phyloP scores from a whole-genome alignment of 495 filamentous ascomycete species.

The Aspergillus funiculosus region DNA sequence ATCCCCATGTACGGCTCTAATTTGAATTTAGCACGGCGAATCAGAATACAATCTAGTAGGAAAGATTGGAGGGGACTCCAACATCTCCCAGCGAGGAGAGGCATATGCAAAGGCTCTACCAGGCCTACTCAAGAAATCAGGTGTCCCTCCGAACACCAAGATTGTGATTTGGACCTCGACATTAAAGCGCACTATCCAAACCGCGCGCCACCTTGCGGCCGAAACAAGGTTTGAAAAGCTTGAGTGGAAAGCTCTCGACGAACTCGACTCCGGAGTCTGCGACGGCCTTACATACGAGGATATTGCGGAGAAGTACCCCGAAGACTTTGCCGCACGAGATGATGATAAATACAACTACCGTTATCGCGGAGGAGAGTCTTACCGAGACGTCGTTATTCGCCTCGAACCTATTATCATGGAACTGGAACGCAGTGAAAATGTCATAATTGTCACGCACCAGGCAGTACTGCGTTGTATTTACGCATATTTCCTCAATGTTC shows the following conservation, averaged over 20 bases:
- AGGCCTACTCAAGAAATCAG: constrained; percentile 68
- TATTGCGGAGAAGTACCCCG: constrained; percentile 83
- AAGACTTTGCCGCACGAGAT: constrained; percentile 90
- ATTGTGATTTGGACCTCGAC: constrained; percentile 98
- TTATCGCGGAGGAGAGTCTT: constrained; percentile 93
- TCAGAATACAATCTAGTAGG: constrained; percentile 84
- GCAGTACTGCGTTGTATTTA: constrained; percentile 96
- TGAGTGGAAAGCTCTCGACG: constrained; percentile 97
- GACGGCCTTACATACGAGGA: constrained; percentile 93
- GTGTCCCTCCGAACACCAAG: constrained; percentile 67
- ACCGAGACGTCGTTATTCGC: constrained; percentile 95
- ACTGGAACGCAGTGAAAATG: constrained; percentile 88
- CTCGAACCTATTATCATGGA: constrained; percentile 99
- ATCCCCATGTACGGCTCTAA: constrained; percentile 1
- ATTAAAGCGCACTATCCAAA: constrained; percentile 84
- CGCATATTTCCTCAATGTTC: constrained; percentile 95
- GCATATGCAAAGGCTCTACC: constrained; percentile 79
- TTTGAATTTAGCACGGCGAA: constrained; percentile 72
- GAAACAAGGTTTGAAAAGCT: constrained; percentile 76
- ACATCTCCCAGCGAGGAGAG: constrained; percentile 79
- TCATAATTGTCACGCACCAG: constrained; percentile 97
- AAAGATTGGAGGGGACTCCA: constrained; percentile 85
- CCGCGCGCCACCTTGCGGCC: constrained; percentile 65
- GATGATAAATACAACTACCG: constrained; percentile 99
- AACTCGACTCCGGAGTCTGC: constrained; percentile 93